Conservation (phyloP, 805 yeast species). For the Schizosaccharomyces lindneri region DNA sequence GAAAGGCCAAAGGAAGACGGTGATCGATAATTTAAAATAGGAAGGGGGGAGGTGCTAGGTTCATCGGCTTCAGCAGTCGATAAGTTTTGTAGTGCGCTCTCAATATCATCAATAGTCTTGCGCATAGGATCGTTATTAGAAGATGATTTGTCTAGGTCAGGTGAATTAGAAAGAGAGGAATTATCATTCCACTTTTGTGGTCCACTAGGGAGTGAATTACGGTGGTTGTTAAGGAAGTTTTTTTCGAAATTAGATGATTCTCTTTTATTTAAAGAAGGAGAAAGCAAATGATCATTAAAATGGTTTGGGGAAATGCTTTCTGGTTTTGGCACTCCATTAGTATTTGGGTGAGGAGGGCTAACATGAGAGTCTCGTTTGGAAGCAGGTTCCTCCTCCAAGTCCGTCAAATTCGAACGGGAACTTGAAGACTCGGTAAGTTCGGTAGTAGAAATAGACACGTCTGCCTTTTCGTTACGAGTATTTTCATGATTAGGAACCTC, state of each 20-base stretch:
- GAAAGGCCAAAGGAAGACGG: not conserved
- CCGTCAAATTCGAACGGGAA: not conserved
- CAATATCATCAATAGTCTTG: slow-evolving; percentile 15
- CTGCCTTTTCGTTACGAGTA: not conserved
- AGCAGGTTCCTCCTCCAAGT: not conserved
- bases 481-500: not conserved
- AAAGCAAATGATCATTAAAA: not conserved
- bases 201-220: too few species aligned
- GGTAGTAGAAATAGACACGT: not conserved
- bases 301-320: slow-evolving; percentile 1
- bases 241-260: too few species aligned
- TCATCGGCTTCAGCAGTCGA: slow-evolving; percentile 8
- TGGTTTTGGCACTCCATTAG: not conserved
- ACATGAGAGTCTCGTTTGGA: not conserved
- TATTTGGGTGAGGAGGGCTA: not conserved
- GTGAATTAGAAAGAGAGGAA: not conserved
- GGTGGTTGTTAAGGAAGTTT: too few species aligned
- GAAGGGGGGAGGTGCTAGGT: not conserved
- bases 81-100: slow-evolving; percentile 14
- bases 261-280: too few species aligned
- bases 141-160: not conserved
- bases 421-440: not conserved
- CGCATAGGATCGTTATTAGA: slow-evolving; percentile 4
- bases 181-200: not conserved
- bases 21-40: not conserved